A percentile compares a stretch with the other conserved stretches of the same genome.
phyloP scores from a whole-genome alignment of 495 filamentous ascomycete species.

The Cairneyella variabilis region DNA sequence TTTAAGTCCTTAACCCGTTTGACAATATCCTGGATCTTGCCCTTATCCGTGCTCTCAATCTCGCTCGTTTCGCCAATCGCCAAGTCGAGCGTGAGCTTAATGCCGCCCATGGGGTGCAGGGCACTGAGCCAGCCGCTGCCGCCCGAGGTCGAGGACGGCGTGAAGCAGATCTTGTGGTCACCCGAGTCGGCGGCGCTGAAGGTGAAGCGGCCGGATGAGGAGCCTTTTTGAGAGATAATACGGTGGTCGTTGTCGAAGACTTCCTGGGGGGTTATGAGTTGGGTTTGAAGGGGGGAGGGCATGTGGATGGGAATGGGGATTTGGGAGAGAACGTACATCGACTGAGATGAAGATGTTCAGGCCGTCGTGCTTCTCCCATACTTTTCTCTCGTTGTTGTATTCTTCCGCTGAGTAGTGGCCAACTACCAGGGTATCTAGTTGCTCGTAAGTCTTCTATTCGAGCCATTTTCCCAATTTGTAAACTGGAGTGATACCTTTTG shows the following conservation, averaged over 20 bases:
- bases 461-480: too few relatives aligned
- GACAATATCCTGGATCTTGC: conserved; percentile 88
- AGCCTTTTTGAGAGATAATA: conserved; percentile 80
- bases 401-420: conserved; percentile 85
- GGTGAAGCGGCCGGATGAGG: conserved; percentile 78
- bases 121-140: conserved; percentile 65
- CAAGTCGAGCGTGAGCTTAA: conserved; percentile 83
- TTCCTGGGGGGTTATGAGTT: conserved; percentile 49
- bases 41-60: conserved; percentile 92
- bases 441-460: too few relatives aligned
- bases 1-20: conserved; percentile 89
- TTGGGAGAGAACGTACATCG: conserved; percentile 46
- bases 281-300: not conserved
- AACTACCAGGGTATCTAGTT: conserved; percentile 80
- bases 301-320: conserved; percentile 3
- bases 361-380: conserved; percentile 65
- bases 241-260: conserved; percentile 98
- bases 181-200: conserved; percentile 93
- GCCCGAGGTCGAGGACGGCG: conserved; percentile 61
- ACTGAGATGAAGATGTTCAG: conserved; percentile 87
- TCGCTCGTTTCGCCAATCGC: conserved; percentile 93
- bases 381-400: conserved; percentile 60
- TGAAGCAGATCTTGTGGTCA: conserved; percentile 93
- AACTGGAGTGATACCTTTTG: conserved; percentile 46
- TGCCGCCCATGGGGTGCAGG: conserved; percentile 60